Conservation (phyloP, 441 rosid genomes). For the Macaranga tanarius region DNA sequence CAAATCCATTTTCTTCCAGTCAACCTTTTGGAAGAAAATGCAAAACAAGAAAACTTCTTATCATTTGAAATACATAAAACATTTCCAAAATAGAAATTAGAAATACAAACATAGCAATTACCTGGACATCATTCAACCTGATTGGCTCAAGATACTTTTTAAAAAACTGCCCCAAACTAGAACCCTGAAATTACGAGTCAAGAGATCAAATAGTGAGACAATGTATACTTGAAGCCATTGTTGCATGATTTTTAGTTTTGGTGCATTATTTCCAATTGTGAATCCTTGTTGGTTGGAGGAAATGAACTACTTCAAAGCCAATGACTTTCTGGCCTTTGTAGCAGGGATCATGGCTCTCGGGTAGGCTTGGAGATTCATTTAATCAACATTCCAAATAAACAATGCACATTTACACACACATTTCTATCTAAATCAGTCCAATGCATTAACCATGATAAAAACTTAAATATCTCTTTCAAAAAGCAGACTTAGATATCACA, state of each 20-base stretch:
- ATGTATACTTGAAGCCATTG: not conserved
- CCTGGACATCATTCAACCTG: slow-evolving; percentile 84
- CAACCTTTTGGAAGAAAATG: slow-evolving; percentile 50
- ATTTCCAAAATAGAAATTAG: slow-evolving; percentile 11
- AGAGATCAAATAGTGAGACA: not conserved
- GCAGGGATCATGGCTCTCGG: not conserved
- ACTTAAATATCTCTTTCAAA: too few relatives aligned
- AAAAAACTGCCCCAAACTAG: slow-evolving; percentile 96
- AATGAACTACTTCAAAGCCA: not conserved
- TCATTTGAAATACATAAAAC: slow-evolving; percentile 19
- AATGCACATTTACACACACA: not conserved
- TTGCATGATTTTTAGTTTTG: not conserved
- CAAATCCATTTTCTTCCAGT: slow-evolving; percentile 88
- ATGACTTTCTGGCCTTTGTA: not conserved
- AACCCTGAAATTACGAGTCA: slow-evolving; percentile 58
- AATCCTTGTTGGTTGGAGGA: not conserved
- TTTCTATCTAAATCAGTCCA: too few relatives aligned
- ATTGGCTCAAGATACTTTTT: slow-evolving; percentile 81
- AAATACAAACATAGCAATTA: slow-evolving; percentile 27
- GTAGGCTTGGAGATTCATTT: not conserved
- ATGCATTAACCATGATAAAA: too few relatives aligned
- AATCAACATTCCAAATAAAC: not conserved
- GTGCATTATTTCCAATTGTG: not conserved
- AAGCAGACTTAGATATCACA: too few relatives aligned
- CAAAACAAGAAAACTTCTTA: slow-evolving; percentile 8